These are phyloP conservation scores for Zanthoxylum bungeanum DNA, from an alignment of 345 rosid species.

Conservation along the genomic window DNA sequence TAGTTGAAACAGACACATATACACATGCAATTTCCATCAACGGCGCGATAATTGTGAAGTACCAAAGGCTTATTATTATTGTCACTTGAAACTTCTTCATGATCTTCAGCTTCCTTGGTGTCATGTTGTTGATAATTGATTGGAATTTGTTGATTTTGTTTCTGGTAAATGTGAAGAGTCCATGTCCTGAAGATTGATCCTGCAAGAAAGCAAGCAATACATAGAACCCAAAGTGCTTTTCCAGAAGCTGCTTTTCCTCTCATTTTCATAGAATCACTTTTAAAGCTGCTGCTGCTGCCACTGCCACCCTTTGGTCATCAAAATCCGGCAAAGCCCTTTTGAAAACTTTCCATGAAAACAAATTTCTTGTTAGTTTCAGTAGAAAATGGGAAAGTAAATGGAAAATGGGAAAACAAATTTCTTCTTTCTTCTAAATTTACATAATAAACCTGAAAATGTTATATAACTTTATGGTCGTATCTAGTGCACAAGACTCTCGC, in stretches of 20 bases:
- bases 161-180: slow-evolving; percentile 14
- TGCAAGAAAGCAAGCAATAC: slow-evolving; percentile 68
- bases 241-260: slow-evolving; percentile 63
- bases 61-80: slow-evolving; percentile 8
- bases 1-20: neutral
- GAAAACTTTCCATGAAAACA: neutral
- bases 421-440: neutral
- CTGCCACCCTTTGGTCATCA: neutral
- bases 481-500: no score
- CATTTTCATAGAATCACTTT: slow-evolving; percentile 44
- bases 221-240: slow-evolving; percentile 53
- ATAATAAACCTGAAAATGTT: neutral
- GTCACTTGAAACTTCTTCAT: slow-evolving; percentile 36
- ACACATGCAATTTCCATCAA: neutral
- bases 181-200: slow-evolving; percentile 61
- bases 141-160: slow-evolving; percentile 19
- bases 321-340: neutral
- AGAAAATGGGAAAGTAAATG: neutral
- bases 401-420: neutral
- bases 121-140: slow-evolving; percentile 21
- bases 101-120: slow-evolving; percentile 17
- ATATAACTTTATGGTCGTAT: no score
- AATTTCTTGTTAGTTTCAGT: no score
- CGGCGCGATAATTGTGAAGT: neutral
- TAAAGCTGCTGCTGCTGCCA: slow-evolving; percentile 20